Evolutionary conservation across 352 stramenopile genomes (phyloP).

Genomic region (Pythium graminicola): DNA sequence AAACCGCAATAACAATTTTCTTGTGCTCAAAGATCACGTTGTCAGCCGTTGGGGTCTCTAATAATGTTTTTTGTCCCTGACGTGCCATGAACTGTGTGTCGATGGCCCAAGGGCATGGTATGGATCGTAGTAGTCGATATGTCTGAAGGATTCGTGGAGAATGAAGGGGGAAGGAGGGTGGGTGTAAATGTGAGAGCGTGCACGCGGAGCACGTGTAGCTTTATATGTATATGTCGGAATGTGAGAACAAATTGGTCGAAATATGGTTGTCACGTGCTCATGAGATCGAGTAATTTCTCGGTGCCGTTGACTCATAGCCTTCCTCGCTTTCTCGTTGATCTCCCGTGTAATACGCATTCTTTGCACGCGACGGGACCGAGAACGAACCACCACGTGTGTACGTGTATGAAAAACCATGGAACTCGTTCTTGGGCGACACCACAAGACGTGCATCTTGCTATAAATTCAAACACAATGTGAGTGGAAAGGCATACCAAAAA

Average conservation of each 20-base stretch:
- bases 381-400: slow-evolving; percentile 23
- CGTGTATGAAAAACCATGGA: slow-evolving; percentile 81
- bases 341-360: slow-evolving; percentile 18
- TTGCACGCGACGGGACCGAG: slow-evolving; percentile 14
- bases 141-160: too few species aligned
- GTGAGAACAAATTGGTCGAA: background rate
- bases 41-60: too few species aligned
- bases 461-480: slow-evolving; percentile 11
- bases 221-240: background rate
- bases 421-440: slow-evolving; percentile 80
- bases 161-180: background rate
- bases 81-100: background rate
- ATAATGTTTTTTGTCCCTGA: background rate
- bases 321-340: slow-evolving; percentile 26
- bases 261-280: slow-evolving; percentile 1
- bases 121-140: too few species aligned
- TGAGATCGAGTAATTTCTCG: slow-evolving; percentile 32
- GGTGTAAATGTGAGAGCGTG: background rate
- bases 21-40: too few species aligned
- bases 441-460: slow-evolving; percentile 70
- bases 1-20: background rate
- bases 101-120: background rate
- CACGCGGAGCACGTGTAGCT: background rate
- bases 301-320: slow-evolving; percentile 27
- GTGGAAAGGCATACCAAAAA: background rate